Conservation (phyloP, 352 stramenopile genomes). For the Albugo laibachii region DNA sequence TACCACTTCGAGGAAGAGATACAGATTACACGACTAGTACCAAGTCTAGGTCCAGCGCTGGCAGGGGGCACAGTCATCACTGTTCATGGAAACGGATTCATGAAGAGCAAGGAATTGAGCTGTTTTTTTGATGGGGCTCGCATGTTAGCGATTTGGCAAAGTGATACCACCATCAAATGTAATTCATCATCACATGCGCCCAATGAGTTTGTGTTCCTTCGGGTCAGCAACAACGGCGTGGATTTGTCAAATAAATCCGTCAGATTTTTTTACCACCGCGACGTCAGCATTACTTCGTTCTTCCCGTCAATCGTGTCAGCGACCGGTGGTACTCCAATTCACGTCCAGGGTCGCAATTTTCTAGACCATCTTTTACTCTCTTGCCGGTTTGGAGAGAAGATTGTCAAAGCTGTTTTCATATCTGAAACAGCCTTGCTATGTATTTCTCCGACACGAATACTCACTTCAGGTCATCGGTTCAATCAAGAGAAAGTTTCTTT, state of each 20-base stretch:
- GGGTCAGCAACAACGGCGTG: constrained; percentile 63
- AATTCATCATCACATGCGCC: constrained; percentile 28
- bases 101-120: constrained; percentile 24
- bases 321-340: constrained; percentile 66
- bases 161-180: constrained; percentile 27
- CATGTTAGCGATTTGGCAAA: constrained; percentile 27
- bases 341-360: constrained; percentile 88
- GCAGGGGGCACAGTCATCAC: constrained; percentile 35
- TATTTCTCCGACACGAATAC: constrained; percentile 33
- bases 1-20: constrained; percentile 32
- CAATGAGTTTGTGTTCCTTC: constrained; percentile 33
- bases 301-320: constrained; percentile 52
- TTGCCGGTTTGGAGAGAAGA: constrained; percentile 73
- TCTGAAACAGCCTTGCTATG: constrained; percentile 58
- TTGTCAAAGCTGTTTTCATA: constrained; percentile 61
- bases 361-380: constrained; percentile 70
- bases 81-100: constrained; percentile 36
- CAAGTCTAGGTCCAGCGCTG: constrained; percentile 29
- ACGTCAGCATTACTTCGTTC: constrained; percentile 65
- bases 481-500: constrained; percentile 32
- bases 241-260: constrained; percentile 23
- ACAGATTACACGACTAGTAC: constrained; percentile 21
- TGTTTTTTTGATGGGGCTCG: constrained; percentile 26
- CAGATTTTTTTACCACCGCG: constrained; percentile 66
- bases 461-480: constrained; percentile 16